Base-by-base conservation (phyloP, 2,329 filamentous ascomycete species). In the Talaromyces sp. region DNA sequence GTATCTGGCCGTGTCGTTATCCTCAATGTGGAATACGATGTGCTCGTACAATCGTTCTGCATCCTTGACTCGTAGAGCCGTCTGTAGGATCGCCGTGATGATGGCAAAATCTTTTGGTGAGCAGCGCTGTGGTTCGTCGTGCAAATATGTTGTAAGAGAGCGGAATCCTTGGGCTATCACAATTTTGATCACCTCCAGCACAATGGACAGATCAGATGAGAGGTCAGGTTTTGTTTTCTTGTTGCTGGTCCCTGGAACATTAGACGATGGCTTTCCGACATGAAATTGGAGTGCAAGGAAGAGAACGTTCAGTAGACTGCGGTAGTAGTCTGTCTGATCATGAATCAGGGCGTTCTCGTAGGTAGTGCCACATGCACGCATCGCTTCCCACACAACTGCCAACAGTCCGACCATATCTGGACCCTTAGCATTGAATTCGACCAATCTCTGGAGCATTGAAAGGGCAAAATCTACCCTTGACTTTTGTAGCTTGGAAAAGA, bases 31-130 rank as follows among this genome's bases (percentile, higher is more conserved):
- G 48, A 84, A 83, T 1, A 90, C 80, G 37, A 93, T 83, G 64
- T 91, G 87, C 13, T 83, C 80, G 62, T 89, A 85, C 51, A 85
- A 84, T 63, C 89, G 82, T 56, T 89, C 84, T 60, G 90, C 86
- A 50, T 87, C 86, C 0, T 91, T 89, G 31, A 96, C 82, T 62
- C 86, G 85, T 15, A 97, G 80, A 64, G 89, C 88, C 33, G 88
- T 89, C 73, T 97, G 92, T 37, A 97, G 77, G 45, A 97, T 88
- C 3, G 90, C 92, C 10, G 91, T 96, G 45, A 99, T 76, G 41
- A 97, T 84, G 2, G 87, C 88, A 63, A 99, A 85, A 69, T 99
- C 94, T 58, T 89, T 88, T 0, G 91, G 89, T 1, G 81, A 81
- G 53, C 86, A 83, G 17, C 83, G 80, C 25, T 75, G 69, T 4